Evolutionary conservation across 176 grass and related monocot species (phyloP), one percentile per base, ranked within the genome.

Genomic region (Avena eriantha): DNA sequence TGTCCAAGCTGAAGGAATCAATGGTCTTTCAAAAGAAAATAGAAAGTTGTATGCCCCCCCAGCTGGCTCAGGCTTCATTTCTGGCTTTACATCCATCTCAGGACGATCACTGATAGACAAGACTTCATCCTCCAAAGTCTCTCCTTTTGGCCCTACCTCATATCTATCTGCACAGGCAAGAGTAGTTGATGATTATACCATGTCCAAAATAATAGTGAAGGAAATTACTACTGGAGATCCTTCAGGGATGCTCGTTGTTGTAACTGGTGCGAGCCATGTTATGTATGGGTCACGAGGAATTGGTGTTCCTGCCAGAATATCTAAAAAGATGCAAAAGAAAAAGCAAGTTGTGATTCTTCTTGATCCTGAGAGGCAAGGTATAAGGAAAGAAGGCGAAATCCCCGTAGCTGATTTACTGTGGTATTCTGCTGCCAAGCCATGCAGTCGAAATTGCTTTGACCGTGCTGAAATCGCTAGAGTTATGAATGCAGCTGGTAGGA

Each of bases 401-500:
- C 94, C 97, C 55, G 71, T 94, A 63, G 94, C 92, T 79, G 97
- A 99, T 91, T 89, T 99, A 82, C 82, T 99, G 54, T 99, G 97
- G 94, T 99, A 99, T 69, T 96, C 97, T 72, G 97, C 97, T 86
- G 92, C 92, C 66, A 99, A 96, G 80, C 88, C 92, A 85, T 99
- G 97, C 86, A 96, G 80, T 80, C 67, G 94, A 89, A 99, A 99
- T 94, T 99, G 97, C 85, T 99, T 99, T 60, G 97, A 99, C 85
- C 93, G 92, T 85, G 97, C 94, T 81, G 97, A 99, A 87, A 99
- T 99, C 51, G 90, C 97, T 80, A 86, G 94, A 86, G 92, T 99
- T 77, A 99, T 99, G 97, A 98, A 99, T 91, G 97, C 92, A 56
- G 94, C 94, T 87, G 94, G 97, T 84, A 85, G 72, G 71, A 96